phyloP scores from a whole-genome alignment of 768 basidiomycete genomes.

The Lentinus brumalis region DNA sequence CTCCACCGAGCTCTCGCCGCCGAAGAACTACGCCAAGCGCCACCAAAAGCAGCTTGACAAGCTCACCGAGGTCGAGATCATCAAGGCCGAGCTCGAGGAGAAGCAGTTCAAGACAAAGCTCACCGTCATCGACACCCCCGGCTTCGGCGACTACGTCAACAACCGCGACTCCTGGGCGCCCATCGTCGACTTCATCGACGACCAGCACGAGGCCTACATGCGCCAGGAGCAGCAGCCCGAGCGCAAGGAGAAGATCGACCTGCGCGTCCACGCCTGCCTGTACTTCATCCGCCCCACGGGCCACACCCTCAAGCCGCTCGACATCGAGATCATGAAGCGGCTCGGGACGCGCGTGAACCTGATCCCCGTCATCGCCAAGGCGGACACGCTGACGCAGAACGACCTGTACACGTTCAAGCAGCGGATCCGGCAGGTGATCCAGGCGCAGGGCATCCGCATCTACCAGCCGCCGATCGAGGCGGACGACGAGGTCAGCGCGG shows the following conservation, averaged over 20 bases:
- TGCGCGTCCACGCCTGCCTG: constrained; percentile 94
- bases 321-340: constrained; percentile 99
- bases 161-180: constrained; percentile 99
- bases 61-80: constrained; percentile 97
- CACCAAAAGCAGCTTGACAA: constrained; percentile 98
- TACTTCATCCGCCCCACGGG: constrained; percentile 97
- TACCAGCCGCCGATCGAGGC: constrained; percentile 91
- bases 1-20: constrained; percentile 90
- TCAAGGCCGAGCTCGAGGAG: constrained; percentile 99
- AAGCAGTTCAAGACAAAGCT: constrained; percentile 99
- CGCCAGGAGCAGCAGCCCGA: constrained; percentile 99
- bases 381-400: constrained; percentile 94
- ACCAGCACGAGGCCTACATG: constrained; percentile 95
- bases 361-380: constrained; percentile 97
- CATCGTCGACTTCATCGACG: constrained; percentile 97
- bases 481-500: constrained; percentile 84
- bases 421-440: constrained; percentile 86
- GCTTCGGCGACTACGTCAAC: constrained; percentile 99
- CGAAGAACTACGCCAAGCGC: constrained; percentile 87
- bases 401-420: constrained; percentile 93
- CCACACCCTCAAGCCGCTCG: constrained; percentile 94
- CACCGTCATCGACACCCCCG: constrained; percentile 98
- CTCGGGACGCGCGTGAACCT: constrained; percentile 97
- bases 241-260: constrained; percentile 89
- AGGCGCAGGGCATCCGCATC: constrained; percentile 91